Evolutionary conservation across 495 filamentous ascomycete species (phyloP).

Genomic region (Entonaema liquescens): DNA sequence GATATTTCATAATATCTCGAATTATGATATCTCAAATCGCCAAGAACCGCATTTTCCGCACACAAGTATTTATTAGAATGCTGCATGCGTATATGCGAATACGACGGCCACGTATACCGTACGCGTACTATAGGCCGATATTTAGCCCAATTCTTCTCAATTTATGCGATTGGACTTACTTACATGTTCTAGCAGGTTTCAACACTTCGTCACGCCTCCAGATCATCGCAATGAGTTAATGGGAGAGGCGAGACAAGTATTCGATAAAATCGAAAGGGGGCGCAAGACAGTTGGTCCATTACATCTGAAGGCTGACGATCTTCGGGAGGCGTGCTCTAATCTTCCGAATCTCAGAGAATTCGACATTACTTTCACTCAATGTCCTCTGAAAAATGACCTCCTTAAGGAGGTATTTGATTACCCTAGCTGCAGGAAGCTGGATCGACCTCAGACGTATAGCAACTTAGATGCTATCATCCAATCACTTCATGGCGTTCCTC

Average conservation of each 20-base stretch:
- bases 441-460: conserved; percentile 52
- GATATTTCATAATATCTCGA: background rate
- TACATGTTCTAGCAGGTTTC: conserved; percentile 39
- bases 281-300: conserved; percentile 49
- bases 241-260: conserved; percentile 49
- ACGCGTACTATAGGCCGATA: conserved; percentile 9
- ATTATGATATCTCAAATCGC: background rate
- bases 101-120: background rate
- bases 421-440: conserved; percentile 54
- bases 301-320: conserved; percentile 48
- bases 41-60: background rate
- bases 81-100: conserved; percentile 9
- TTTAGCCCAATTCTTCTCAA: conserved; percentile 1
- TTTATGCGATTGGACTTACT: conserved; percentile 14
- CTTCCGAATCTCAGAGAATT: conserved; percentile 55
- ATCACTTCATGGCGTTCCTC: conserved; percentile 50
- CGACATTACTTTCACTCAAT: conserved; percentile 55
- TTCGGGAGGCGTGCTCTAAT: conserved; percentile 54
- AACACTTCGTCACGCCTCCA: conserved; percentile 54
- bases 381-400: conserved; percentile 51
- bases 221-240: conserved; percentile 50
- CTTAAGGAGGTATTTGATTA: conserved; percentile 51
- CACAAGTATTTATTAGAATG: conserved; percentile 6
- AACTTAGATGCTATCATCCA: conserved; percentile 56
- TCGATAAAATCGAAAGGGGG: conserved; percentile 50